Base-by-base conservation (phyloP, 768 basidiomycete species). In the Daedalea quercina region DNA sequence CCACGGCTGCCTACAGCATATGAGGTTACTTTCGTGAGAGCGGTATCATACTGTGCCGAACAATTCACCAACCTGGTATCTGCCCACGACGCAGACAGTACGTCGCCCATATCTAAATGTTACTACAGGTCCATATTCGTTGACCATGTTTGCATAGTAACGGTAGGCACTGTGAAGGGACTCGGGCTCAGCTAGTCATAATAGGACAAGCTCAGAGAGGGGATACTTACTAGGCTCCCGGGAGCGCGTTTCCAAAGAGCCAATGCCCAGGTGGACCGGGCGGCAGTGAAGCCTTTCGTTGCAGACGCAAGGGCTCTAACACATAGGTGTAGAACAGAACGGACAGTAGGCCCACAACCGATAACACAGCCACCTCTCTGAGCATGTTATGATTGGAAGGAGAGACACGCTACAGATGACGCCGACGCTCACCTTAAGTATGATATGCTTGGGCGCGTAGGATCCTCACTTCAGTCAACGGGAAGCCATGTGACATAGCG, bases 81-180 rank as follows among this genome's bases (percentile, higher is more conserved):
- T 67, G 0, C 78, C 77, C 25, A 81, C 70, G 44, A 83, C 69
- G 51, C 79, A 63, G 42, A 73, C 69, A 9, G 49, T 51, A 2
- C 68, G 70, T 9, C 65, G 66, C 1, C 84, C 83, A 51, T 79
- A 69, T 0, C 77, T 73, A 1, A 85, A 63, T 0, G 79, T 75
- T 57, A 84, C 81, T 8, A 85, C 70, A 0, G 83, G 78, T 0
- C 84, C 84, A 55, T 85, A 85, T 56, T 75, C 62, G 60, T 81
- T 73, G 7, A 78, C 75, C 77, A 81, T 82, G 56, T 79, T 73
- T 34, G 80, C 77, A 50, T 50, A 62, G 20, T 57, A 48, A 6
- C 50, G 46, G 4, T 41, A 49, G 22, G 56, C 52, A 44, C 34
- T 26, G 20, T 11, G 3, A 22, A 19, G 1, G 20, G 20, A 1